Evolutionary conservation across 495 filamentous ascomycete genomes (phyloP), one percentile per base, ranked within the genome.

Genomic region (Penicillium goetzii): DNA sequence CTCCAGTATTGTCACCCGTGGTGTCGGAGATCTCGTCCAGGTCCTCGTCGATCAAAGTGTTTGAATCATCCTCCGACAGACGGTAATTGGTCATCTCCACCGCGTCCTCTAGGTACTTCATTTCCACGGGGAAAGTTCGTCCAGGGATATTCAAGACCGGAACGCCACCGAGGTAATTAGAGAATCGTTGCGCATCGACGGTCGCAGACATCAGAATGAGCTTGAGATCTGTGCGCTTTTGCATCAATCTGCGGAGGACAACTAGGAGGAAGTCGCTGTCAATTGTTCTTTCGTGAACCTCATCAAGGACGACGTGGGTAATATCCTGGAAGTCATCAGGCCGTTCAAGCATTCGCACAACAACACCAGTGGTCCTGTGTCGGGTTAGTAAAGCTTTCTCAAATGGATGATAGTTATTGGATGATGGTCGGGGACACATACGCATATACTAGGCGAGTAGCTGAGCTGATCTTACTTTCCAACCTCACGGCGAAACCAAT

Each of bases 141-240:
- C 95, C 95, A 17, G 95, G 95, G 21, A 97, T 91, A 33, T 88
- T 92, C 50, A 99, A 72, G 25, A 97, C 85, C 0, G 95, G 93
- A 7, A 94, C 94, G 21, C 87, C 87, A 25, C 86, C 85, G 0
- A 99, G 81, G 67, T 99, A 99, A 2, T 84, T 86, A 0, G 95
- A 97, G 72, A 99, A 96, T 17, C 87, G 87, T 61, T 94, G 88
- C 8, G 95, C 92, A 73, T 99, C 91, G 10, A 97, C 89, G 3
- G 95, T 99, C 7, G 95, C 95, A 56, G 93, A 97, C 95, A 97
- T 99, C 28, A 99, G 83, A 33, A 99, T 83, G 32, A 99, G 89
- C 67, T 89, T 89, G 50, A 97, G 76, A 50, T 93, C 85, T 53
- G 88, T 89, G 53, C 92, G 82, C 58, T 83, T 83, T 23, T 83